Evolutionary conservation across 306 rosid genomes (phyloP).

Genomic region (Citrullus colocynthis): DNA sequence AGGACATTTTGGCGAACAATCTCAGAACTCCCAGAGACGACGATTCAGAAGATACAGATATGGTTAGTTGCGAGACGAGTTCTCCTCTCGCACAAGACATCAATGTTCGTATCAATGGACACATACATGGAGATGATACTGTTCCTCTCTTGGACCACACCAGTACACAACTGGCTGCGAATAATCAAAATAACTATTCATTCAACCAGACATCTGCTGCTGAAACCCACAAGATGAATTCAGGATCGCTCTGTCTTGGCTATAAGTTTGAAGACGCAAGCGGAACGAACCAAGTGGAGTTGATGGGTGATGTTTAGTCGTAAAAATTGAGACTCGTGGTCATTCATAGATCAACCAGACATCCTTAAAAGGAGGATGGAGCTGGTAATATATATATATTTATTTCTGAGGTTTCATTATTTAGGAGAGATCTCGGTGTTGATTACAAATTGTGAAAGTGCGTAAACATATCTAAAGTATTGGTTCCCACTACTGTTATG

Average conservation of each 20-base stretch:
- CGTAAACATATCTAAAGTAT: slow-evolving; percentile 18
- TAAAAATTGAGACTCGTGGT: slow-evolving; percentile 11
- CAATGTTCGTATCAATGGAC: slow-evolving; percentile 32
- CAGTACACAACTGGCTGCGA: slow-evolving; percentile 7
- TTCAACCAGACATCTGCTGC: slow-evolving; percentile 14
- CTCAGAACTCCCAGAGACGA: slow-evolving; percentile 5
- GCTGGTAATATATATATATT: slow-evolving; percentile 37
- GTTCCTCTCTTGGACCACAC: slow-evolving; percentile 22
- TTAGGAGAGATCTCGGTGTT: slow-evolving; percentile 54
- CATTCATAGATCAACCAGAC: slow-evolving; percentile 54
- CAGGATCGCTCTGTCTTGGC: slow-evolving; percentile 1
- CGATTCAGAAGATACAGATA: slow-evolving; percentile 23
- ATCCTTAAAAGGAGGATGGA: slow-evolving; percentile 47
- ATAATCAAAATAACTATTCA: neutral
- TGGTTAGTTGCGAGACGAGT: slow-evolving; percentile 12
- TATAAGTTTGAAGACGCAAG: slow-evolving; percentile 30
- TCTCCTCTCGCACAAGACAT: slow-evolving; percentile 6
- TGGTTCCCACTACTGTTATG: neutral
- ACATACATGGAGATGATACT: slow-evolving; percentile 10
- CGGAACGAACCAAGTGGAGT: slow-evolving; percentile 25
- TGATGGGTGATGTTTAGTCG: slow-evolving; percentile 19
- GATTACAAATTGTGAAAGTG: slow-evolving; percentile 20
- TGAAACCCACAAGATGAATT: slow-evolving; percentile 15
- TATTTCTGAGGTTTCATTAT: slow-evolving; percentile 52
- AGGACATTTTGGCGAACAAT: slow-evolving; percentile 4